Base-by-base conservation (phyloP, 306 rosid genomes). In the Begonia masoniana region DNA sequence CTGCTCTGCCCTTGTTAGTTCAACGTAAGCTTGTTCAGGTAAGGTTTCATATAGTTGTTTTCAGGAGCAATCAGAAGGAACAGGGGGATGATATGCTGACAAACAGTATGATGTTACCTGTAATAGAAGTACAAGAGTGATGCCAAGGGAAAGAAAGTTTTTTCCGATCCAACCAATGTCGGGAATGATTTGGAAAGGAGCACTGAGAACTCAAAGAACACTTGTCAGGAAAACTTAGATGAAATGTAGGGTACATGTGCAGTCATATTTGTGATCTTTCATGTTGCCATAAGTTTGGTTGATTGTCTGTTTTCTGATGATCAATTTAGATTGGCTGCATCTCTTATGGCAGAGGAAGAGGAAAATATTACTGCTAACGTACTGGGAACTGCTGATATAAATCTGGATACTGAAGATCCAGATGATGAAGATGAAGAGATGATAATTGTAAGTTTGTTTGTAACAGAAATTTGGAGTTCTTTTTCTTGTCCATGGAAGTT, bases 261-360 rank as follows among this genome's bases (percentile, higher is more conserved):
- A 12, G 54, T 26, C 58, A 16, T 55, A 48, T 59, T 64, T 57
- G 8, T 55, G 26, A 42, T 35, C 14, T 15, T 24, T 45, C 64
- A 39, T 24, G 46, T 17, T 67, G 69, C 68, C 55, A 61, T 61
- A 74, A 42, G 55, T 54, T 35, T 9, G 53, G 57, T 47, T 73
- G 46, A 68, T 41, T 12, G 10, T 11, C 23, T 59, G 36, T n/a
- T 46, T 16, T 26, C 43, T 54, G 41, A 17, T 39, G 54, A 6
- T 15, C 66, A 41, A 75, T 79, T 51, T 79, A 88, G 97, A 95
- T 55, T 84, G 85, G 97, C 93, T 10, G 95, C 93, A 54, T 88
- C 95, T 54, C 74, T 84, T 52, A 73, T 64, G 59, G 93, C 78
- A 50, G 95, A 88, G 81, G 83, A 80, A 68, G 76, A 59, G 51